These are phyloP conservation scores for Pseudozyma pruni DNA, from an alignment of 1,284 basidiomycete species.

Conservation along the genomic window DNA sequence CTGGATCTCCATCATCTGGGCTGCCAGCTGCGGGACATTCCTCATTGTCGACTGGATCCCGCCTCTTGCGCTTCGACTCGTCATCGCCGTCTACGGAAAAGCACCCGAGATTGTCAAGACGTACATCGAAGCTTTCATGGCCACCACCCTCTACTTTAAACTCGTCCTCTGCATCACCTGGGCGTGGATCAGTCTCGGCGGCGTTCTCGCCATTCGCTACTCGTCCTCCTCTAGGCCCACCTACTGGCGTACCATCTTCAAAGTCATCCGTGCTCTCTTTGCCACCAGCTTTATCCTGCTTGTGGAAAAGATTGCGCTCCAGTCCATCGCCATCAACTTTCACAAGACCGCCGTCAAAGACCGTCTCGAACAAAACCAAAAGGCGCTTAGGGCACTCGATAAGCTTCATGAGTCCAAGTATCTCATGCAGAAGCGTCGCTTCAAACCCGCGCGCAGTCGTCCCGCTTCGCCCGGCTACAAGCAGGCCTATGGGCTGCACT, in stretches of 20 bases:
- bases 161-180: conserved; percentile 63
- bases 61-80: conserved; percentile 44
- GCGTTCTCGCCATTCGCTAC: conserved; percentile 52
- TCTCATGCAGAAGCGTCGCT: conserved; percentile 45
- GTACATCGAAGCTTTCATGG: conserved; percentile 58
- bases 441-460: conserved; percentile 48
- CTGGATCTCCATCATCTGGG: conserved; percentile 65
- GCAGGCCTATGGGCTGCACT: conserved; percentile 29
- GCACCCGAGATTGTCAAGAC: conserved; percentile 60
- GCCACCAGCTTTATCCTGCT: conserved; percentile 58
- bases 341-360: conserved; percentile 65
- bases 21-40: conserved; percentile 60
- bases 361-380: conserved; percentile 59
- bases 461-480: conserved; percentile 54
- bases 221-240: conserved; percentile 25
- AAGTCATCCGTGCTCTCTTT: conserved; percentile 55
- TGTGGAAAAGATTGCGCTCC: conserved; percentile 58
- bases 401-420: conserved; percentile 64
- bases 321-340: conserved; percentile 63
- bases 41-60: conserved; percentile 60
- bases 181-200: conserved; percentile 66
- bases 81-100: conserved; percentile 59
- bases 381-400: conserved; percentile 59
- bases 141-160: conserved; percentile 57
- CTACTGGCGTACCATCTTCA: conserved; percentile 57